phyloP scores from a whole-genome alignment of 1,284 basidiomycete genomes.

The Irpex sp. region DNA sequence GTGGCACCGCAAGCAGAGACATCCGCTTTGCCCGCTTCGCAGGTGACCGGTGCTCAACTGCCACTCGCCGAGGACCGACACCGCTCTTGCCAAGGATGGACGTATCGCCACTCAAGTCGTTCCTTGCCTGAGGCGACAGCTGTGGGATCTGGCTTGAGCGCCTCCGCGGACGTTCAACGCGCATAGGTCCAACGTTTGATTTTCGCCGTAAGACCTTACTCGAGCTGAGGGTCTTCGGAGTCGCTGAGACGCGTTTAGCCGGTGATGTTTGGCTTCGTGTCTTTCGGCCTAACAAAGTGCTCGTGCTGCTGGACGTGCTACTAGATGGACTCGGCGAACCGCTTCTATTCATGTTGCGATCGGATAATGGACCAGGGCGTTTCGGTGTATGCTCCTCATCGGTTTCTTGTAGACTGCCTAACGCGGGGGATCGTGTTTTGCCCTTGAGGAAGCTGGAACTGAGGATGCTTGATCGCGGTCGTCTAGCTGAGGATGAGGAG shows the following conservation, averaged over 20 bases:
- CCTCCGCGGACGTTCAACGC: constrained; percentile 64
- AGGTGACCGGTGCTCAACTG: constrained; percentile 43
- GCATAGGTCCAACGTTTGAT: constrained; percentile 69
- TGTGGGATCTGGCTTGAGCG: constrained; percentile 77
- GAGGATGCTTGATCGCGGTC: constrained; percentile 59
- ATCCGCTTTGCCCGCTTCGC: constrained; percentile 60
- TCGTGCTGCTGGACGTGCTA: constrained; percentile 18
- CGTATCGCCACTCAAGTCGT: constrained; percentile 12
- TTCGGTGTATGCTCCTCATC: constrained; percentile 53
- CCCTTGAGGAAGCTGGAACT: constrained; percentile 68
- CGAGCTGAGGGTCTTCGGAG: constrained; percentile 37
- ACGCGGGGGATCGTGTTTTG: constrained; percentile 43
- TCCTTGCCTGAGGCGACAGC: constrained; percentile 37
- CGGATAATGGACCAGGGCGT: constrained; percentile 45
- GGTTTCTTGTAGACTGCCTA: constrained; percentile 67
- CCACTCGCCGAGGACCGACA: constrained; percentile 24
- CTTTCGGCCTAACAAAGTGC: constrained; percentile 32
- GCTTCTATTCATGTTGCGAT: constrained; percentile 56
- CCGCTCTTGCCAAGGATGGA: constrained; percentile 18
- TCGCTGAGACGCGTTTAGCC: constrained; percentile 42
- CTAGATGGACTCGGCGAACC: constrained; percentile 23
- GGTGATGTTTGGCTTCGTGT: constrained; percentile 43
- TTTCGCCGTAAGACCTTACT: constrained; percentile 49
- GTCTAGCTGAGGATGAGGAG: constrained; percentile 25
- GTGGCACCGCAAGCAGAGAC: constrained; percentile 44